Percentiles rank a stretch among this genome's conserved stretches.
These are phyloP conservation scores for Rhodotorula sp. DNA, from an alignment of 1,284 basidiomycete species.

Conservation along the genomic window DNA sequence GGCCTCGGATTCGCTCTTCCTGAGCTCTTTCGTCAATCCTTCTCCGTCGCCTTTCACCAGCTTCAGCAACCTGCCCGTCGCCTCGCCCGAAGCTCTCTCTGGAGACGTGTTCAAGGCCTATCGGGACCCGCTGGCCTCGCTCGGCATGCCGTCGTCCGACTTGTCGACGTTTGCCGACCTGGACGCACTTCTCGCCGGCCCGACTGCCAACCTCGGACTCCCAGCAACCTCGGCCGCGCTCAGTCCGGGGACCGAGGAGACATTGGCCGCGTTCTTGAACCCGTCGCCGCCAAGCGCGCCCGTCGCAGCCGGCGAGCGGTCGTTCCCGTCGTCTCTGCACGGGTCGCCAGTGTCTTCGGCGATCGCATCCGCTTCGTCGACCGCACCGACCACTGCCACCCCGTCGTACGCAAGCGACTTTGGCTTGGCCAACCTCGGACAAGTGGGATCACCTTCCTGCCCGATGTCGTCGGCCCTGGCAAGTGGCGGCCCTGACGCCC, in stretches of 20 bases:
- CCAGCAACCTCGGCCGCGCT: not conserved
- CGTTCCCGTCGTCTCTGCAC: not conserved
- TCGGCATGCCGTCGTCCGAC: conserved; percentile 9
- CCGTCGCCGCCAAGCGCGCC: not conserved
- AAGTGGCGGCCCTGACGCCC: not conserved
- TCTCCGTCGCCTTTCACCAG: conserved; percentile 1
- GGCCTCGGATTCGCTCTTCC: conserved; percentile 19
- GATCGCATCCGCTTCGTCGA: not conserved
- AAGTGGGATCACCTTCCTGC: not conserved
- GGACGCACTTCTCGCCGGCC: conserved; percentile 18
- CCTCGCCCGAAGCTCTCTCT: conserved; percentile 1
- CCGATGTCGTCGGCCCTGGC: not conserved
- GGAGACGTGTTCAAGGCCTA: conserved; percentile 25
- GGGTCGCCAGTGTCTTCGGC: not conserved
- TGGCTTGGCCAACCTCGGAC: not conserved
- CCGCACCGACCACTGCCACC: not conserved
- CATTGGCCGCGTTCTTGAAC: conserved; percentile 2
- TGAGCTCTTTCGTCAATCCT: conserved; percentile 13
- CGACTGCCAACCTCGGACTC: not conserved
- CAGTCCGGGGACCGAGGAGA: not conserved
- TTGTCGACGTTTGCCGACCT: conserved; percentile 29
- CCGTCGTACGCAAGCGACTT: conserved; percentile 2
- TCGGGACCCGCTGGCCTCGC: conserved; percentile 32
- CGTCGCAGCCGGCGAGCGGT: conserved; percentile 1
- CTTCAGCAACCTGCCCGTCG: not conserved